Evolutionary conservation across 1,139 yeast genomes (phyloP).

Genomic region (Scheffersomyces titani): DNA sequence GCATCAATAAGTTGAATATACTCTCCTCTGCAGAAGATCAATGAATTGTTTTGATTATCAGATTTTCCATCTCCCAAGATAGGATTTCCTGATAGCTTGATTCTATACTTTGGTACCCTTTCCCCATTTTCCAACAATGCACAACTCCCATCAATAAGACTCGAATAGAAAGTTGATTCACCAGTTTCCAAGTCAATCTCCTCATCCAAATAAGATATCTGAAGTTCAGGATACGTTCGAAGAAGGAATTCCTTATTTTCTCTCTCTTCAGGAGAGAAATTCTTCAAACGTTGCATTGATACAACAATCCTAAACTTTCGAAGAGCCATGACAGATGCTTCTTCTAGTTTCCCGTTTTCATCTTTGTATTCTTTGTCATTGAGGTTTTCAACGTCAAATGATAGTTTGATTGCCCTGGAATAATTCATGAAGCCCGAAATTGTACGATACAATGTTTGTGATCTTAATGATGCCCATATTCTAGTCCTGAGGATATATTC

Average conservation of each 20-base stretch:
- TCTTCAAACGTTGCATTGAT: constrained; percentile 44
- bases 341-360: constrained; percentile 33
- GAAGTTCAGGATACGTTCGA: constrained; percentile 47
- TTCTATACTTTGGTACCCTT: constrained; percentile 42
- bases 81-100: constrained; percentile 55
- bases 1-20: constrained; percentile 57
- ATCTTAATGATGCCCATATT: constrained; percentile 59
- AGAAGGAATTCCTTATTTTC: constrained; percentile 39
- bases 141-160: constrained; percentile 48
- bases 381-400: constrained; percentile 45
- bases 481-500: constrained; percentile 54
- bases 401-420: constrained; percentile 50
- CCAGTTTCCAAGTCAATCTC: constrained; percentile 28
- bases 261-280: constrained; percentile 35
- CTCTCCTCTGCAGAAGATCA: constrained; percentile 54
- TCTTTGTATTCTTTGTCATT: constrained; percentile 9
- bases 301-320: constrained; percentile 49
- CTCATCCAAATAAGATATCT: constrained; percentile 44
- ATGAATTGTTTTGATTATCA: constrained; percentile 55
- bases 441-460: constrained; percentile 57
- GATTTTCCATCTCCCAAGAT: constrained; percentile 60
- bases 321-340: constrained; percentile 42
- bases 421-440: constrained; percentile 61
- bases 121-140: constrained; percentile 35
- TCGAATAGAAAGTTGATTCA: constrained; percentile 30